phyloP scores from a whole-genome alignment of 768 basidiomycete species.

The Lactarius hatsudake region DNA sequence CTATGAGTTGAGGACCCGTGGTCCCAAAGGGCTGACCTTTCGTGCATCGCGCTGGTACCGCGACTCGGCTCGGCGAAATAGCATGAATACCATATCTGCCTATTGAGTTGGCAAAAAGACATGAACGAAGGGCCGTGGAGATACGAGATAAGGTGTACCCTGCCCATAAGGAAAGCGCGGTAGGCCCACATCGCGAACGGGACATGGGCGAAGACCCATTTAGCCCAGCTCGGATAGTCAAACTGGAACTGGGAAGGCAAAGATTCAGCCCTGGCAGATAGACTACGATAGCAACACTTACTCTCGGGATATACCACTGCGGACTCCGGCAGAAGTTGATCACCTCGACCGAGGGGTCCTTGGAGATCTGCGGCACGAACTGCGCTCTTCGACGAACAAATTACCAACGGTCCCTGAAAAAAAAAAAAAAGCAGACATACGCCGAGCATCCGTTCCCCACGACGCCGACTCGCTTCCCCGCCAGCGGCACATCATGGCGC shows the following conservation, averaged over 20 bases:
- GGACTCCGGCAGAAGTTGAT: constrained; percentile 57
- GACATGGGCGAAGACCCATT: constrained; percentile 55
- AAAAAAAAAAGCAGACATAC: constrained; percentile 30
- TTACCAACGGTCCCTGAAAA: background rate
- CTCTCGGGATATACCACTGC: constrained; percentile 55
- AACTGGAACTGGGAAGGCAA: constrained; percentile 36
- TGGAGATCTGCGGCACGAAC: constrained; percentile 52
- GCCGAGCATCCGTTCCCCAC: constrained; percentile 65
- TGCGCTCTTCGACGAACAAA: constrained; percentile 46
- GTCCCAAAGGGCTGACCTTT: constrained; percentile 6
- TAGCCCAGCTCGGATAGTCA: constrained; percentile 42
- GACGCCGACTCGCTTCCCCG: constrained; percentile 54
- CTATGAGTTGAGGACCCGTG: too few relatives aligned
- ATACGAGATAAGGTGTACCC: constrained; percentile 29
- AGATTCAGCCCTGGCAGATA: background rate
- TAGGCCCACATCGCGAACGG: constrained; percentile 50
- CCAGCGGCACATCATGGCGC: constrained; percentile 52
- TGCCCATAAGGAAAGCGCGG: constrained; percentile 46
- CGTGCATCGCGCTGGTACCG: background rate
- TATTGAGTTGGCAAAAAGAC: background rate
- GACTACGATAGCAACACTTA: constrained; percentile 29
- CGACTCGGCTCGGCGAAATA: constrained; percentile 9
- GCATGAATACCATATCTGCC: constrained; percentile 2
- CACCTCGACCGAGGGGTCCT: constrained; percentile 48
- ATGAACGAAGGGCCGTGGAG: background rate